Base-by-base conservation (phyloP, 768 basidiomycete species). In the Lentinula lateritia region DNA sequence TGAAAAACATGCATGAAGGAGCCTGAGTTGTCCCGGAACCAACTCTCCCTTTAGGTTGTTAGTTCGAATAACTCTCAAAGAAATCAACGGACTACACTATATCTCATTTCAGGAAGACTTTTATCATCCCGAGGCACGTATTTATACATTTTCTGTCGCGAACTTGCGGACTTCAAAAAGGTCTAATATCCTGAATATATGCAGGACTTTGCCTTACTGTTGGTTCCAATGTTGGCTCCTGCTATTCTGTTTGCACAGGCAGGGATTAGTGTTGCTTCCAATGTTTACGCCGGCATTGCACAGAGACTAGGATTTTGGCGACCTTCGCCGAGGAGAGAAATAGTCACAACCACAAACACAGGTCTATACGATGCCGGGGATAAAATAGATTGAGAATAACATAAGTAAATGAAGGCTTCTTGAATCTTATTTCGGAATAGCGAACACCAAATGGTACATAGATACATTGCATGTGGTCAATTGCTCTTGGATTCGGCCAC, bases 31-130 rank as follows among this genome's bases (percentile, higher is more conserved):
- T 8, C 28, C 28, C 28, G 28, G 28, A 28, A 55, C 62, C 18
- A 3, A 46, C 8, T 32, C 35, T 18, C 32, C 57, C 32, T 10
- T 16, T 53, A 39, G 52, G 23, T 73, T 86, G 46, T 43, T 84
- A 23, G 76, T 80, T 32, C 80, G 81, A 53, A 66, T 89, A 48
- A 80, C 74, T 2, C 76, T 89, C n/a, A 75, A 71, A 50, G 76
- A 83, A 67, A 69, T 71, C 46, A 68, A 72, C 18, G 75, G 70
- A 0, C 54, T 71, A 2, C 76, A 77, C 66, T 78, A 79, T 52
- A 87, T 89, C 52, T 65, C 72, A 0, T 69, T 73, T 56, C 85
- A 89, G 64, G 85, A 88, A 65, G 84, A 87, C 66, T 80, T 84
- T 60, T 82, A 81, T 63, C 82, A 83, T 65, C 77, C 85, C 2